These are phyloP conservation scores for Penicillium sp. DNA, from an alignment of 2,329 filamentous ascomycete genomes.

Conservation along the genomic window DNA sequence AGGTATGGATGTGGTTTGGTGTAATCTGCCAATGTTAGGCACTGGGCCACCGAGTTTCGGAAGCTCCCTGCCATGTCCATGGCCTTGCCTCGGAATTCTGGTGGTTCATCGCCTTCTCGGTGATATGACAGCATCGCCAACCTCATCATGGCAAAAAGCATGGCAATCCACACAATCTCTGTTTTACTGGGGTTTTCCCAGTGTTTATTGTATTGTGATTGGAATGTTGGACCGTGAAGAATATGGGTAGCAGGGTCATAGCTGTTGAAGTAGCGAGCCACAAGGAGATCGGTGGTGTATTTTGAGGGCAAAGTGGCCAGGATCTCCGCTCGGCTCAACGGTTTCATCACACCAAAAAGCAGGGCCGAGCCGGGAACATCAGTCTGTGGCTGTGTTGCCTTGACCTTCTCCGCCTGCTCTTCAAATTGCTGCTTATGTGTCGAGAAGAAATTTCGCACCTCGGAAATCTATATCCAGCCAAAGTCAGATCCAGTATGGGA, in stretches of 20 bases:
- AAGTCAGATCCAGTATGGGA: background rate
- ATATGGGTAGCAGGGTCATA: slow-evolving; percentile 65
- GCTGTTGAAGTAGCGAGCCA: slow-evolving; percentile 88
- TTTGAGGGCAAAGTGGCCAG: slow-evolving; percentile 76
- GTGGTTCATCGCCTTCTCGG: slow-evolving; percentile 60
- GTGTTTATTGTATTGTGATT: slow-evolving; percentile 66
- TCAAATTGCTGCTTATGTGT: slow-evolving; percentile 87
- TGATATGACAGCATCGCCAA: slow-evolving; percentile 62
- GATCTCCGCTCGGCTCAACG: slow-evolving; percentile 71
- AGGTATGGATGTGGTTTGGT: slow-evolving; percentile 59
- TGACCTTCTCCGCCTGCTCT: slow-evolving; percentile 72
- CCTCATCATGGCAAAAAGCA: slow-evolving; percentile 64
- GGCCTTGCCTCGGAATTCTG: slow-evolving; percentile 59
- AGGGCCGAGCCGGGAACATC: slow-evolving; percentile 67
- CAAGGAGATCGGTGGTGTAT: slow-evolving; percentile 76
- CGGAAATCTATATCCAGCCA: slow-evolving; percentile 62
- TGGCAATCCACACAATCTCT: slow-evolving; percentile 59
- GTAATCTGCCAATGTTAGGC: slow-evolving; percentile 61
- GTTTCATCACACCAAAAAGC: slow-evolving; percentile 68
- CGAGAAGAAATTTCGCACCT: slow-evolving; percentile 88
- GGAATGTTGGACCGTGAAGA: slow-evolving; percentile 80
- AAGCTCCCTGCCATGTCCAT: slow-evolving; percentile 46
- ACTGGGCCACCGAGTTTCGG: slow-evolving; percentile 60
- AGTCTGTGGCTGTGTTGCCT: slow-evolving; percentile 59
- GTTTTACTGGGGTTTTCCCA: slow-evolving; percentile 59